Evolutionary conservation across 352 stramenopile species (phyloP).

Genomic region (Phytophthora boehmeriae): DNA sequence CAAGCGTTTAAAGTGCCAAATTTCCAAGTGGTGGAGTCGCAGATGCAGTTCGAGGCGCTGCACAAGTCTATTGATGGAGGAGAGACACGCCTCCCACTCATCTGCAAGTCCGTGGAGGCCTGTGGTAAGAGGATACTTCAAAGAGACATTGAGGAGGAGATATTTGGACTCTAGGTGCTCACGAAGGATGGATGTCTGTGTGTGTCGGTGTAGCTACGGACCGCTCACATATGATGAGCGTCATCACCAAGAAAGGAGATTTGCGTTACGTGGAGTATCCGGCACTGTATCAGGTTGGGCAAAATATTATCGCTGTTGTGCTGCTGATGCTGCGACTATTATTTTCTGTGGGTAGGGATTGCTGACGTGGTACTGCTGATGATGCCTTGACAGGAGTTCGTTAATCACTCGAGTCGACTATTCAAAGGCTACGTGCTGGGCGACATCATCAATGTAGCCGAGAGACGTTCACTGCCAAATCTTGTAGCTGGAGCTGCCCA

Average conservation of each 20-base stretch:
- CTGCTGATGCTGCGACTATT: not conserved
- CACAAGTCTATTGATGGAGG: conserved; percentile 42
- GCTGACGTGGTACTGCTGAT: conserved; percentile 9
- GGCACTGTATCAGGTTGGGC: conserved; percentile 66
- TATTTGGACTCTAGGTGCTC: not conserved
- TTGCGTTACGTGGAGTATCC: conserved; percentile 62
- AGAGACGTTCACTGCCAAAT: conserved; percentile 79
- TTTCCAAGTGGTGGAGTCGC: conserved; percentile 52
- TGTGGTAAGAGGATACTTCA: conserved; percentile 51
- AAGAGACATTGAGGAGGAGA: not conserved
- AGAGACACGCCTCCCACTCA: conserved; percentile 61
- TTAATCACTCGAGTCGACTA: conserved; percentile 80
- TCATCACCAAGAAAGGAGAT: conserved; percentile 72
- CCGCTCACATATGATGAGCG: conserved; percentile 84
- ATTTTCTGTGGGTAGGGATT: conserved; percentile 1
- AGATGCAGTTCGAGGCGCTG: conserved; percentile 46
- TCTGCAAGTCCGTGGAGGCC: conserved; percentile 86
- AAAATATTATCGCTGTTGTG: not conserved
- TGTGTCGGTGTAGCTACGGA: conserved; percentile 57
- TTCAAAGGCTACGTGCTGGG: conserved; percentile 89
- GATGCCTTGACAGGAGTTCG: conserved; percentile 58
- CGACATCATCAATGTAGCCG: conserved; percentile 74
- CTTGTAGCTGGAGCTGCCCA: conserved; percentile 50
- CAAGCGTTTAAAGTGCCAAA: conserved; percentile 55
- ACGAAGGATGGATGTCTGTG: not conserved